Evolutionary conservation across 371 early-diverging fungal genomes (phyloP).

Genomic region (Blastocladiella emersonii): DNA sequence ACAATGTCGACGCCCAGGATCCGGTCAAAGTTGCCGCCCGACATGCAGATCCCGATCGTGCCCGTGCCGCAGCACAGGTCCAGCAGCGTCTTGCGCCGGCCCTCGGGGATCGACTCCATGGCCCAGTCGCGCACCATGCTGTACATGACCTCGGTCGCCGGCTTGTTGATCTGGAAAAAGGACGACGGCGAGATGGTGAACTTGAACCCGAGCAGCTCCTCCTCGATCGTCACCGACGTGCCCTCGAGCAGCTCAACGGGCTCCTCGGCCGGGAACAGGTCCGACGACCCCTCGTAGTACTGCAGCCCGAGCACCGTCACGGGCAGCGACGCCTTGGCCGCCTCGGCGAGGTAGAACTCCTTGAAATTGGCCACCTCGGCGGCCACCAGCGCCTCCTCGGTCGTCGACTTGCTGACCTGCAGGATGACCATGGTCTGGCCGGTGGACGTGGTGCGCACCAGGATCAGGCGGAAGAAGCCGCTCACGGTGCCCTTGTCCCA

Average conservation of each 20-base stretch:
- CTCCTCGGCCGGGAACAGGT: constrained; percentile 39
- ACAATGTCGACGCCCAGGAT: constrained; percentile 69
- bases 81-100: constrained; percentile 25
- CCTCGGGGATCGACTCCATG: constrained; percentile 19
- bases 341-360: background rate
- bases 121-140: constrained; percentile 11
- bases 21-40: constrained; percentile 36
- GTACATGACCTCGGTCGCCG: constrained; percentile 53
- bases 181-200: constrained; percentile 62
- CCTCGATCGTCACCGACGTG: constrained; percentile 41
- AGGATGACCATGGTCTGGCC: constrained; percentile 14
- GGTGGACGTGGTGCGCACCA: constrained; percentile 25
- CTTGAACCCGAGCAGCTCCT: constrained; percentile 33
- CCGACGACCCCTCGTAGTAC: constrained; percentile 33
- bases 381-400: background rate
- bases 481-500: constrained; percentile 10
- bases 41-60: constrained; percentile 71
- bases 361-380: background rate
- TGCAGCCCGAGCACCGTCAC: constrained; percentile 19
- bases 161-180: constrained; percentile 71
- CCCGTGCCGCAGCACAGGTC: constrained; percentile 85
- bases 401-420: background rate
- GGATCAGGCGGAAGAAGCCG: constrained; percentile 31
- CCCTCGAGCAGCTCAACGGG: constrained; percentile 37
- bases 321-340: background rate